Evolutionary conservation across 2,329 filamentous ascomycete species (phyloP), one percentile per base, ranked within the genome.

Genomic region (Hypoxylon sp.): DNA sequence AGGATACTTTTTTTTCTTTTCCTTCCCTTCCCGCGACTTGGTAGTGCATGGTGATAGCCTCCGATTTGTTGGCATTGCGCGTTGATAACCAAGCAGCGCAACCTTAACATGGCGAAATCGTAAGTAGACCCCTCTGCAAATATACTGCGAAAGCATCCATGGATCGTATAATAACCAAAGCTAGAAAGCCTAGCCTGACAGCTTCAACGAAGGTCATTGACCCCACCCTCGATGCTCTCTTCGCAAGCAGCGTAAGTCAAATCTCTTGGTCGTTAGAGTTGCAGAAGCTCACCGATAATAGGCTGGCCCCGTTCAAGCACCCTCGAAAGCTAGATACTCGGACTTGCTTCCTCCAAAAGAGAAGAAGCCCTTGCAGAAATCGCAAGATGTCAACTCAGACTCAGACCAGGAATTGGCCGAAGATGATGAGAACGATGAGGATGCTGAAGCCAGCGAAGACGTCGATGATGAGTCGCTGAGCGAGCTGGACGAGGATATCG

Each of bases 161-260:
- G n/a, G n/a, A n/a, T n/a, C 8, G 21, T 32, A 55, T 65, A 68
- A 59, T 76, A 63, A 75, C 58, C 15, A 15, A n/a, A 50, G 55
- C 21, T 69, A 85, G 82, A 71, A 80, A 79, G 76, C 74, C 77
- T 50, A 73, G 75, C 62, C 73, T 88, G 67, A 72, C 79, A 56
- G 83, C 82, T 68, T 80, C 84, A 37, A 80, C 82, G 62, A 87
- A 87, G 78, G 84, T 85, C 66, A 83, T 93, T 67, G 91, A 94
- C 82, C 90, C 91, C 78, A 82, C 85, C 62, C 83, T 94, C 72
- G 85, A 90, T 75, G 89, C 90, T 68, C 85, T 94, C 42, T 94
- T 94, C 81, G 86, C 90, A 63, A 83, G 86, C 63, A 93, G 92
- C 83, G 91, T 93, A 86, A 82, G 90, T 86, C 13, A 42, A 57